Evolutionary conservation across 164 flowering plant genomes (phyloP), one percentile per base, ranked within the genome.

Genomic region (Pachysandra terminalis): DNA sequence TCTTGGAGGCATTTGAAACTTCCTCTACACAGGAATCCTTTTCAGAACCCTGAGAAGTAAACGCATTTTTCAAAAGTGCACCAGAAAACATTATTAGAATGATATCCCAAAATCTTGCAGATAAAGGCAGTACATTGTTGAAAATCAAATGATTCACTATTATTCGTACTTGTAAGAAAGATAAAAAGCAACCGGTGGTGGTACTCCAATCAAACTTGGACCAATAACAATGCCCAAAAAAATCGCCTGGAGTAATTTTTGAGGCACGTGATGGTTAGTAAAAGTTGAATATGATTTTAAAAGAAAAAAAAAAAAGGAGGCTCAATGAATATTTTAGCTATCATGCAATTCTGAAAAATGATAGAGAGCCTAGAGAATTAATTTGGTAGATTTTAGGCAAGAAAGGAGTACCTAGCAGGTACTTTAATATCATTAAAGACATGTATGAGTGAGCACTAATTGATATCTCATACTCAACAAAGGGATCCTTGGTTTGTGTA

Each of bases 1-100:
- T 51, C 56, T 64, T 71, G 17, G 66, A 56, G 63, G 71, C 64
- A 74, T 61, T 70, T 53, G 75, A 68, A 64, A 67, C 90, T 25
- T 54, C 67, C 25, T 32, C 62, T 3, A 74, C 65, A 3, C 58
- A n/a, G n/a, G n/a, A n/a, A n/a, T n/a, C n/a, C n/a, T n/a, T 70
- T 57, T 82, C 85, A 22, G 75, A 59, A 65, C 32, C 87, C 98
- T 93, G 81, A 40, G 77, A 73, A 68, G 37, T 26, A 28, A n/a
- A 17, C 49, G 53, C 17, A 62, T 58, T 14, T n/a, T 23, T 21
- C 58, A 55, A 9, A 55, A 24, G 58, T 45, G 2, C 26, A 21
- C 14, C 26, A 55, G 14, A 3, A 22, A 9, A 22, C 14, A 16
- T 37, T 19, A 48, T 27, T 13, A 6, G 8, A 13, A 55, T 19